Conservation (phyloP, 208 protist genomes). For the Trypanosoma caninum region DNA sequence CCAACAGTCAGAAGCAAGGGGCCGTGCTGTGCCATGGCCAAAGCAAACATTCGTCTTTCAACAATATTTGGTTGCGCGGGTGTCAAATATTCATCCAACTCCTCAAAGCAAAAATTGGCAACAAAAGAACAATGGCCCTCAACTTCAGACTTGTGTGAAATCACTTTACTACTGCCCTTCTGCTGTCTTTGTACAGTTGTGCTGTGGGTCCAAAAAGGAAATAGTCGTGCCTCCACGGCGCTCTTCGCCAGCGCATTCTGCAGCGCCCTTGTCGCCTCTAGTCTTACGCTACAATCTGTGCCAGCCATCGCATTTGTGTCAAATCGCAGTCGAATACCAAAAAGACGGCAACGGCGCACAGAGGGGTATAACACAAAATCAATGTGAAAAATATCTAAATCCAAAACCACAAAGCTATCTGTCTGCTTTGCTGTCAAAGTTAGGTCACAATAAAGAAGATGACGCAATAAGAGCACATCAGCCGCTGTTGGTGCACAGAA, state of each 20-base stretch:
- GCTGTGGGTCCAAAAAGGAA: conserved; percentile 51
- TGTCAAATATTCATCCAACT: conserved; percentile 15
- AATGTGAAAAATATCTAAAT: conserved; percentile 55
- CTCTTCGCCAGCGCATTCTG: conserved; percentile 17
- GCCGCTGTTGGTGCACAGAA: conserved; percentile 54
- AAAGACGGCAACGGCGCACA: conserved; percentile 33
- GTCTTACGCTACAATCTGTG: not conserved
- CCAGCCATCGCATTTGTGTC: not conserved
- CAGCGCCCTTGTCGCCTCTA: not conserved
- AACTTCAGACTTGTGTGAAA: not conserved
- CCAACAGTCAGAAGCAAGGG: conserved; percentile 32
- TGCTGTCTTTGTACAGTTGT: not conserved
- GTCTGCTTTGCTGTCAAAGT: not conserved
- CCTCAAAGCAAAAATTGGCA: conserved; percentile 14
- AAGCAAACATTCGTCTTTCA: conserved; percentile 44
- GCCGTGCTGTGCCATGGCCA: conserved; percentile 36
- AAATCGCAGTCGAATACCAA: conserved; percentile 39
- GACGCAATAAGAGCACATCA: conserved; percentile 44
- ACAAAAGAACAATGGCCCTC: not conserved
- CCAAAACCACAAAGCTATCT: conserved; percentile 14
- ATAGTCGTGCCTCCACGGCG: conserved; percentile 32
- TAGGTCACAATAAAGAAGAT: not conserved
- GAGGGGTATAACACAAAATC: conserved; percentile 37
- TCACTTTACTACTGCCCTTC: not conserved
- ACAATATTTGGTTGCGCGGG: conserved; percentile 25